A percentile compares a stretch with the other conserved stretches of the same genome.
phyloP scores from a whole-genome alignment of 2,329 filamentous ascomycete genomes.

The Talaromyces atroroseus region DNA sequence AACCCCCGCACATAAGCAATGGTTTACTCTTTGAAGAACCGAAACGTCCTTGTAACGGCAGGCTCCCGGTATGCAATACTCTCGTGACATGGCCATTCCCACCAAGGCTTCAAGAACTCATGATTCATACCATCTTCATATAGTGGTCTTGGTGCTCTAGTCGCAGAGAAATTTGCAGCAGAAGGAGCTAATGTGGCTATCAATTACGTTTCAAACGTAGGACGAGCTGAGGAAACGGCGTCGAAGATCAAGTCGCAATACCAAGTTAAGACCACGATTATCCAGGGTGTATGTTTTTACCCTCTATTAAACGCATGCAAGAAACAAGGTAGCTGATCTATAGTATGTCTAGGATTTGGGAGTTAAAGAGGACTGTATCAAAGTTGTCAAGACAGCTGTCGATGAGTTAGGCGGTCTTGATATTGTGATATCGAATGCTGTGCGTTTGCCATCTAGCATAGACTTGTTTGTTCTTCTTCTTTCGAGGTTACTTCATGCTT shows the following conservation, averaged over 20 bases:
- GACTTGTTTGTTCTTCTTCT: not conserved
- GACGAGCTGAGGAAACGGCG: conserved; percentile 56
- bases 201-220: conserved; percentile 63
- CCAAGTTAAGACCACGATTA: conserved; percentile 47
- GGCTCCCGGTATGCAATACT: conserved; percentile 55
- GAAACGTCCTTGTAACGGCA: conserved; percentile 61
- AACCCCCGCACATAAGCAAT: conserved; percentile 36
- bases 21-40: conserved; percentile 57
- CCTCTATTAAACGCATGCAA: not conserved
- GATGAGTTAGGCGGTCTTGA: conserved; percentile 65
- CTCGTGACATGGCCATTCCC: no score
- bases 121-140: conserved; percentile 27
- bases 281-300: conserved; percentile 53
- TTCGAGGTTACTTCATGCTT: not conserved
- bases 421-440: conserved; percentile 70
- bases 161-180: conserved; percentile 61
- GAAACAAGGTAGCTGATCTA: not conserved
- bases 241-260: conserved; percentile 50
- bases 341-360: conserved; percentile 52
- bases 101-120: not conserved
- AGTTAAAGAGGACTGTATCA: conserved; percentile 52
- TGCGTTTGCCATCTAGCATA: conserved; percentile 25
- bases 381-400: conserved; percentile 56
- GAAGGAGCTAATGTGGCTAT: conserved; percentile 65
- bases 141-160: conserved; percentile 66